phyloP scores from a whole-genome alignment of 2,329 filamentous ascomycete species.

The Cylindrodendrum hubeiense region DNA sequence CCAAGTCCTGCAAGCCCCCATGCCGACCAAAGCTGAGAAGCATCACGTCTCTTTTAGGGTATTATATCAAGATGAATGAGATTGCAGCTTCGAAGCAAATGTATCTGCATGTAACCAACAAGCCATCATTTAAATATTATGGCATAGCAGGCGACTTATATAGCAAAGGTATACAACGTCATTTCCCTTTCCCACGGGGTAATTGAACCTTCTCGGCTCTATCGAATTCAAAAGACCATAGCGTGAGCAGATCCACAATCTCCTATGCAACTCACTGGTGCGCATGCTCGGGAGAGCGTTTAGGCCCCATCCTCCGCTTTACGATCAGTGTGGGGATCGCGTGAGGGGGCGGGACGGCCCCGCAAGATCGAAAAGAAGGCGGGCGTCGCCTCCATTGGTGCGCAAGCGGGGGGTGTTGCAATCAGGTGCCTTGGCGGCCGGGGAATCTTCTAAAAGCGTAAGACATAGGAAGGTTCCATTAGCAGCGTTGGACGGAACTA shows the following conservation, averaged over 20 bases:
- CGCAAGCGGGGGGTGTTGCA: slow-evolving; percentile 6
- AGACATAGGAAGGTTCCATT: slow-evolving; percentile 8
- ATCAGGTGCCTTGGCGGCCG: neutral
- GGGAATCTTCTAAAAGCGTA: neutral
- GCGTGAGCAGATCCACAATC: neutral
- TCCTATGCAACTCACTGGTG: slow-evolving; percentile 13
- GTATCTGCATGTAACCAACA: neutral
- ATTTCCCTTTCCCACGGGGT: neutral
- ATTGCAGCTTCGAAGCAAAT: neutral
- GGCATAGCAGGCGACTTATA: neutral
- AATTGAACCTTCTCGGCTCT: neutral
- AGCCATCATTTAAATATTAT: neutral
- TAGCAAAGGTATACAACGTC: neutral
- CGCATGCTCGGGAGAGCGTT: slow-evolving; percentile 12
- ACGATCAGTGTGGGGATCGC: neutral
- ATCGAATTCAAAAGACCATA: neutral
- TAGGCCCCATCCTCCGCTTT: neutral
- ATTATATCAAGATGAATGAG: neutral
- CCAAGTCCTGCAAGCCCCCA: neutral
- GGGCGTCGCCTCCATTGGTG: slow-evolving; percentile 18
- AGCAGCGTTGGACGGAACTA: neutral
- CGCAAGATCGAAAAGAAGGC: slow-evolving; percentile 9
- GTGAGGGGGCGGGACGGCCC: slow-evolving; percentile 8
- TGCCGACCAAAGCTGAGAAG: neutral
- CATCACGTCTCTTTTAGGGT: neutral